Conservation (phyloP, 495 filamentous ascomycete species). For the Lophium mytilinum region DNA sequence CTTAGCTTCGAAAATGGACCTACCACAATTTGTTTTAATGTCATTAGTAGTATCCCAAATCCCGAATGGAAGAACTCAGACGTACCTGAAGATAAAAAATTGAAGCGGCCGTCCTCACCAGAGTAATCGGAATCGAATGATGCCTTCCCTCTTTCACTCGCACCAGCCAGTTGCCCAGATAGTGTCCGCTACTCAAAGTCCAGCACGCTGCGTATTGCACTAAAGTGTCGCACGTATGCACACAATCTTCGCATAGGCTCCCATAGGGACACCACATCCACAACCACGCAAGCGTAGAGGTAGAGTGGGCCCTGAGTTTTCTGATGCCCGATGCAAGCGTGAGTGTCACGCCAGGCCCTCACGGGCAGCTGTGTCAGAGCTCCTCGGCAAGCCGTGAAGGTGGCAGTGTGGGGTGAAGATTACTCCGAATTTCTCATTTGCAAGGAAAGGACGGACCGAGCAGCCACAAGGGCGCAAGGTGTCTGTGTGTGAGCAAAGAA, state of each 20-base stretch:
- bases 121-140: slow-evolving; percentile 99
- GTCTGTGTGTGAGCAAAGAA: slow-evolving; percentile 98
- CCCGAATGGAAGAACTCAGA: slow-evolving; percentile 15
- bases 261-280: slow-evolving; percentile 28
- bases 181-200: slow-evolving; percentile 33
- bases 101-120: slow-evolving; percentile 76
- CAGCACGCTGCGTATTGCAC: slow-evolving; percentile 97
- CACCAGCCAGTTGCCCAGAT: too few relatives aligned
- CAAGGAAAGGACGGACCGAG: slow-evolving; percentile 32
- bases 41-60: slow-evolving; percentile 31
- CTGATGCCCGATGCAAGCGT: slow-evolving; percentile 98
- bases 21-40: not conserved
- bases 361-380: slow-evolving; percentile 57
- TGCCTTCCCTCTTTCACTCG: slow-evolving; percentile 43
- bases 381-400: slow-evolving; percentile 31
- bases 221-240: slow-evolving; percentile 62
- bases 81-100: slow-evolving; percentile 51
- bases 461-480: slow-evolving; percentile 17
- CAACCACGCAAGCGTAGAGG: slow-evolving; percentile 31
- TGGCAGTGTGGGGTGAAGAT: slow-evolving; percentile 63
- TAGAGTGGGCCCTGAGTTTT: slow-evolving; percentile 65
- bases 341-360: slow-evolving; percentile 85
- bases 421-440: slow-evolving; percentile 99
- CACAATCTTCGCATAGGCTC: slow-evolving; percentile 42
- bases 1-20: too few relatives aligned